Evolutionary conservation across 371 early-diverging fungal species (phyloP), one percentile per base, ranked within the genome.

Genomic region (Mucor velutinosus): DNA sequence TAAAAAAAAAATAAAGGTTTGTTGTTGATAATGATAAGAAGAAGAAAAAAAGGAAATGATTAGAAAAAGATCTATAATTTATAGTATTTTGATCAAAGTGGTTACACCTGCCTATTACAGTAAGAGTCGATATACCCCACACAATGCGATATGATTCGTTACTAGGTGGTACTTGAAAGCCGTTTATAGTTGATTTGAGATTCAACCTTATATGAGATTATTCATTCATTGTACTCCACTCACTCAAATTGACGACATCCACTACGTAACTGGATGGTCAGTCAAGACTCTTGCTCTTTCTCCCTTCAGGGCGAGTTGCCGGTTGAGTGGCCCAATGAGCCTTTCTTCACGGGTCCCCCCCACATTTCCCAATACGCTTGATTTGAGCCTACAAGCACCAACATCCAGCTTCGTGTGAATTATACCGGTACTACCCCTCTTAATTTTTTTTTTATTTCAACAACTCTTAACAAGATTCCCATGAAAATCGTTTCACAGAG

Each of bases 121-220:
- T 66, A 71, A 66, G 62, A 39, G 58, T 61, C 7, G 58, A 62
- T 66, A 66, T 71, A 66, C 71, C 66, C 65, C 62, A 29, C 63
- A 65, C 37, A 53, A 25, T 58, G 29, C 29, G 8, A 64, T 64
- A 21, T 70, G 65, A 70, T 70, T 64, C 57, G 70, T 70, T 47
- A 61, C 47, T 32, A 15, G 33, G 61, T 70, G 33, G 29, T 51
- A 66, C 51, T 19, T 23, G 51, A 23, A 21, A 51, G 25, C 51
- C 51, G 51, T 51, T 19, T 51, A 51, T 51, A 51, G 51, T 51
- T 51, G 51, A 51, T 51, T 51, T 51, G 51, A 51, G 51, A 51
- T 51, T 51, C 51, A 51, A 51, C 51, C 51, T 51, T 51, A 51
- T 51, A 51, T 25, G 19, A 47, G 21, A 47, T 47, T 51, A 45